Conservation (phyloP, 2,329 filamentous ascomycete genomes). For the Chaetomium sp. region DNA sequence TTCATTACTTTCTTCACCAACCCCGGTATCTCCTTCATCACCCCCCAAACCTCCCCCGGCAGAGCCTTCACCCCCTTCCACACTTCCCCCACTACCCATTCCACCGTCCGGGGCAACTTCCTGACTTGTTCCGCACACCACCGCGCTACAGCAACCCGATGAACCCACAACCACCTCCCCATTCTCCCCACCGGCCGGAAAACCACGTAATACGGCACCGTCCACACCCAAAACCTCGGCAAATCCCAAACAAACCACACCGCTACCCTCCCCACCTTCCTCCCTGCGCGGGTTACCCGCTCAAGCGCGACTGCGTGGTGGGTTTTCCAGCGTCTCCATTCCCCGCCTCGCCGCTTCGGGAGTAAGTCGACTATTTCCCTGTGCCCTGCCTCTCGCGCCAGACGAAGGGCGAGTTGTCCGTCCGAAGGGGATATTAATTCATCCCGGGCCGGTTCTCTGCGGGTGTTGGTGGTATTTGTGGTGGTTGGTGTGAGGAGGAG, state of each 20-base stretch:
- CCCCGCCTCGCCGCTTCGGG: conserved; percentile 34
- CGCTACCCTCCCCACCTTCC: conserved; percentile 21
- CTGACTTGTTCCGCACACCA: conserved; percentile 23
- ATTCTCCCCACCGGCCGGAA: conserved; percentile 10
- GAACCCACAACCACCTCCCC: conserved; percentile 25
- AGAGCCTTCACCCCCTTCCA: conserved; percentile 13
- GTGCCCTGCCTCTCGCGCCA: conserved; percentile 37
- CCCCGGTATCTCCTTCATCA: conserved; percentile 23
- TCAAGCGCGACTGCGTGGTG: conserved; percentile 27
- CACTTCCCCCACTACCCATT: conserved; percentile 17
- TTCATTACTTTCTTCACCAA: conserved; percentile 15
- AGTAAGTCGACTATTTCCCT: conserved; percentile 39
- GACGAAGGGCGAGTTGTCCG: conserved; percentile 39
- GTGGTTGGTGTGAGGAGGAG: conserved; percentile 27
- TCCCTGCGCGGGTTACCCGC: background rate
- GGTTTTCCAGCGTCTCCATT: conserved; percentile 32
- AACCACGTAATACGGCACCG: conserved; percentile 22
- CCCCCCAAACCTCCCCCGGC: conserved; percentile 13
- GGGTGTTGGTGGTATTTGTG: no score
- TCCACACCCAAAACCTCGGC: conserved; percentile 28
- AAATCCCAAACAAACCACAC: conserved; percentile 22
- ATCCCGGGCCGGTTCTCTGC: conserved; percentile 14
- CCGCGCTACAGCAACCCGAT: no score
- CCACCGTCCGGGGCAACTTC: conserved; percentile 25
- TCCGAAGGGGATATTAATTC: conserved; percentile 41